phyloP scores from a whole-genome alignment of 2,329 filamentous ascomycete species.

The Ceratocystis huliohia region DNA sequence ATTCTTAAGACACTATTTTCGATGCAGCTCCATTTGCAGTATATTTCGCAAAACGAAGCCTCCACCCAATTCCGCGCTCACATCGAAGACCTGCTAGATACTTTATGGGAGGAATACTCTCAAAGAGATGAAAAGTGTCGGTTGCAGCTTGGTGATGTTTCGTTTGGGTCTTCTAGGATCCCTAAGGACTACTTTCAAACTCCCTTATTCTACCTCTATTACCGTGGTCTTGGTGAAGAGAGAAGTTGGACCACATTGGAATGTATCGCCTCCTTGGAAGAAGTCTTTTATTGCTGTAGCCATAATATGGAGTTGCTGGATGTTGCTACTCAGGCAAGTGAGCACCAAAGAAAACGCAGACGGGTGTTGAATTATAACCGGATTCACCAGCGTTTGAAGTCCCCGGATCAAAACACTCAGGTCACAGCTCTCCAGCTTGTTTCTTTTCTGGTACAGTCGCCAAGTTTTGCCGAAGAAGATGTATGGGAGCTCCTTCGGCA shows the following conservation, averaged over 20 bases:
- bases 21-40: constrained; percentile 50
- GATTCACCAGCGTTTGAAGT: constrained; percentile 38
- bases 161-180: constrained; percentile 39
- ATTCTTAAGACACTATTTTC: constrained; percentile 61
- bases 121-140: constrained; percentile 56
- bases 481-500: constrained; percentile 44
- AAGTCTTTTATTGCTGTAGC: constrained; percentile 25
- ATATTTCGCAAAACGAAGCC: constrained; percentile 35
- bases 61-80: constrained; percentile 32
- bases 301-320: neutral
- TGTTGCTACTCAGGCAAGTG: constrained; percentile 26
- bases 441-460: constrained; percentile 42
- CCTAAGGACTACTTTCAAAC: constrained; percentile 36
- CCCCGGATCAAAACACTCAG: constrained; percentile 33
- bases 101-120: constrained; percentile 66
- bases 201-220: constrained; percentile 40
- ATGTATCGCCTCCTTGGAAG: constrained; percentile 45
- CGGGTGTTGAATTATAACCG: constrained; percentile 35
- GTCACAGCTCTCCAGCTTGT: constrained; percentile 45
- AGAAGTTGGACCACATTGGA: constrained; percentile 49
- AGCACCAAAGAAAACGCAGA: constrained; percentile 42
- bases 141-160: constrained; percentile 66
- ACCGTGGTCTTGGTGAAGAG: constrained; percentile 43
- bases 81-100: constrained; percentile 55
- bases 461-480: constrained; percentile 37